These are phyloP conservation scores for Nigrograna mackinnonii DNA, from an alignment of 2,329 filamentous ascomycete genomes.

Conservation along the genomic window DNA sequence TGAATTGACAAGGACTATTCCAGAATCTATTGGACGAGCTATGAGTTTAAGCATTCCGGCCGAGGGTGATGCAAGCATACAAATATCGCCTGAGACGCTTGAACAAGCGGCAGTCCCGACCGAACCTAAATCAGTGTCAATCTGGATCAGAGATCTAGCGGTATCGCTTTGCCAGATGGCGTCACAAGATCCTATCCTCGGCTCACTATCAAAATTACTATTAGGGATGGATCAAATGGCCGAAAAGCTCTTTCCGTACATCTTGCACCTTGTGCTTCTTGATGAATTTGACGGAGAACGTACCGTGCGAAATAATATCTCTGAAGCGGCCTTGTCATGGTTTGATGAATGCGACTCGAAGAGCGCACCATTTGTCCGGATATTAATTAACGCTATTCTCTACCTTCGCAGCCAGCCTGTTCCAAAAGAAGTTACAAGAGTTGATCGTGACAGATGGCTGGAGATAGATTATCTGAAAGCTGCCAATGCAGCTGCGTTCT, in stretches of 20 bases:
- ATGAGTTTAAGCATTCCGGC: conserved; percentile 25
- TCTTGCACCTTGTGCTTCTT: conserved; percentile 79
- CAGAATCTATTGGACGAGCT: conserved; percentile 30
- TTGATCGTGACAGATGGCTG: conserved; percentile 82
- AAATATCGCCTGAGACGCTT: conserved; percentile 12
- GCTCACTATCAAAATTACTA: conserved; percentile 69
- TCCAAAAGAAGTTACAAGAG: conserved; percentile 75
- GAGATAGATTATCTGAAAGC: conserved; percentile 76
- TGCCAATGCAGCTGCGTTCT: conserved; percentile 72
- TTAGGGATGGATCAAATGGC: conserved; percentile 70
- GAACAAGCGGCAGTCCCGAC: conserved; percentile 19
- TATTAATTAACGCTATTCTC: conserved; percentile 77
- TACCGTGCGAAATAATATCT: conserved; percentile 61
- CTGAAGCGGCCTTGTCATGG: conserved; percentile 66
- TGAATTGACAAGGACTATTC: conserved; percentile 34
- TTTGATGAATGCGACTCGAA: conserved; percentile 54
- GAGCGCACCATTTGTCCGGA: conserved; percentile 66
- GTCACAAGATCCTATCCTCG: conserved; percentile 69
- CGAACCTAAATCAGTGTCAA: conserved; percentile 19
- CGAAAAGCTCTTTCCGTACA: conserved; percentile 75
- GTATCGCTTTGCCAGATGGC: conserved; percentile 56
- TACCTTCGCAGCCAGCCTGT: conserved; percentile 84
- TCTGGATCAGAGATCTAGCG: conserved; percentile 67
- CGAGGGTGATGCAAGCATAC: conserved; percentile 6
- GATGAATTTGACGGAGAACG: conserved; percentile 67